These are phyloP conservation scores for Elsinoe necatrix DNA, from an alignment of 2,329 filamentous ascomycete species.

Conservation along the genomic window DNA sequence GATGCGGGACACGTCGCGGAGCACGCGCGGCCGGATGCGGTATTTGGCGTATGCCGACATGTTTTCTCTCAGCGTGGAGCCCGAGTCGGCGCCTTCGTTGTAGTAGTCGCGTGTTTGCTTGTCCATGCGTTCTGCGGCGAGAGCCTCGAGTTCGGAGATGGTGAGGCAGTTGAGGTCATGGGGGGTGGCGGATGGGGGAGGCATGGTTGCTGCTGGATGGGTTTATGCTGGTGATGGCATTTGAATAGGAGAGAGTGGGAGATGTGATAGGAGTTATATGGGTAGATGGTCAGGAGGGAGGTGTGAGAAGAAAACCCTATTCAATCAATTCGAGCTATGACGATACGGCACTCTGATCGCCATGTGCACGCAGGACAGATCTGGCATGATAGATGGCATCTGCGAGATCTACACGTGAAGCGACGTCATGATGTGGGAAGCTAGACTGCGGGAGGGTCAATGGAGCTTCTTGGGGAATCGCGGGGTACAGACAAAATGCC, in stretches of 20 bases:
- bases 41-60: conserved; percentile 43
- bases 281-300: background rate
- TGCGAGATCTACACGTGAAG: background rate
- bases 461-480: background rate
- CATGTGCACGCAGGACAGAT: background rate
- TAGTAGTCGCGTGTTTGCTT: conserved; percentile 35
- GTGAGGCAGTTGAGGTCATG: conserved; percentile 37
- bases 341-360: background rate
- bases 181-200: conserved; percentile 16
- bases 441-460: conserved; percentile 2
- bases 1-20: conserved; percentile 34
- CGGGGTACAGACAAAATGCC: background rate
- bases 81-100: conserved; percentile 32
- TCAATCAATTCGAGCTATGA: conserved; percentile 1
- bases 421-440: conserved; percentile 10
- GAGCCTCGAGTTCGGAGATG: conserved; percentile 34
- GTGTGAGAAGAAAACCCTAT: background rate
- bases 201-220: background rate
- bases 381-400: background rate
- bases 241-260: no score
- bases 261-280: background rate
- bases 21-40: conserved; percentile 34
- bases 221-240: no score
- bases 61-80: conserved; percentile 41
- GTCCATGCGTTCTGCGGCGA: conserved; percentile 32